A percentile compares a stretch with the other conserved stretches of the same genome.
These are phyloP conservation scores for Coelastrella sp. DNA, from an alignment of 139 green algal species.

Conservation along the genomic window DNA sequence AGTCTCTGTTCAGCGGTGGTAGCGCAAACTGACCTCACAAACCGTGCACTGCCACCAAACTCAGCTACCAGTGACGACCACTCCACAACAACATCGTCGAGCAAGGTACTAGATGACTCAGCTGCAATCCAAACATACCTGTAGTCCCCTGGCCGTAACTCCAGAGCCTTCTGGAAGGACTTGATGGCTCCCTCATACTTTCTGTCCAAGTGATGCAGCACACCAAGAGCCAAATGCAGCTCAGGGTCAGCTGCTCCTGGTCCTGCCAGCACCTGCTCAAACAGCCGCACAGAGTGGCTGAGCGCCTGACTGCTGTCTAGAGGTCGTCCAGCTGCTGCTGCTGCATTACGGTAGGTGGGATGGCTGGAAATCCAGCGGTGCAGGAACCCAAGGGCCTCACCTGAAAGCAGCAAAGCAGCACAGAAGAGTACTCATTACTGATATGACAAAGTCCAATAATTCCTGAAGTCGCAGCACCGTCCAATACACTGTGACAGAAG, in stretches of 20 bases:
- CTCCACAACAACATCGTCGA: no score
- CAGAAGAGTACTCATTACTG: no score
- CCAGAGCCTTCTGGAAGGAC: conserved; percentile 81
- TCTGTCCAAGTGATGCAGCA: conserved; percentile 91
- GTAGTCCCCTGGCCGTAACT: conserved; percentile 84
- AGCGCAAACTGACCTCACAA: no score
- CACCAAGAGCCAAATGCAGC: conserved; percentile 89
- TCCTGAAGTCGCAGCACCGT: no score
- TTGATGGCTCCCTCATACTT: conserved; percentile 85
- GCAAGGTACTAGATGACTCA: neutral
- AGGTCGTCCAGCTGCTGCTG: conserved; percentile 40
- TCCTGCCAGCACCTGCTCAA: neutral
- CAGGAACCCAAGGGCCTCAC: conserved; percentile 76
- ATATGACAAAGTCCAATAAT: no score
- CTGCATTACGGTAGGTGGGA: conserved; percentile 59
- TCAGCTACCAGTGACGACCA: no score
- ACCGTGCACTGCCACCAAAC: no score
- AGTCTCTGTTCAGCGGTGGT: no score
- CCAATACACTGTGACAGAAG: no score
- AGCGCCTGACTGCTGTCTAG: conserved; percentile 72
- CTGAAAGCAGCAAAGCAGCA: conserved; percentile 67
- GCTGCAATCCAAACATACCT: conserved; percentile 28
- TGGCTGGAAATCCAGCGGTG: conserved; percentile 81
- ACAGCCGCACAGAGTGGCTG: conserved; percentile 35
- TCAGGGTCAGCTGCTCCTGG: conserved; percentile 76